Evolutionary conservation across 352 stramenopile genomes (phyloP), one percentile per base, ranked within the genome.

Genomic region (Globisporangium canariense): DNA sequence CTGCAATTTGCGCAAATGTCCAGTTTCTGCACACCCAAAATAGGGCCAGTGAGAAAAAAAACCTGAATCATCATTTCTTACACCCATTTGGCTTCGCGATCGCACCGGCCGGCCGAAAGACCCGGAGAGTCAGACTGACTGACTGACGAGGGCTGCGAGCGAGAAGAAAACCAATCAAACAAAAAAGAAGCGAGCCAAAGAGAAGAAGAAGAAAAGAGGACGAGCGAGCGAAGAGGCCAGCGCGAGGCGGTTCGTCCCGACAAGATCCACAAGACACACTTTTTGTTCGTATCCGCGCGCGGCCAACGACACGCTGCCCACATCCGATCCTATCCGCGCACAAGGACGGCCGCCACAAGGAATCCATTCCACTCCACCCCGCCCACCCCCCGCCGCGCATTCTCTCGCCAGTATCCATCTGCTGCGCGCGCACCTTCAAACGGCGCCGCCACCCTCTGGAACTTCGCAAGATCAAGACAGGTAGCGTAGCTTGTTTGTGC

Each of bases 1-100:
- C 47, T n/a, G 43, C 25, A 47, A 47, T 20, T 46, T 46, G 40
- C 16, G 40, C 16, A 47, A 47, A 9, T 58, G 50, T 1, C 13
- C 47, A 10, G 8, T 34, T 41, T 57, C 18, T 56, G 22, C 10
- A 64, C 14, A 54, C 58, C 47, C 61, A 45, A 10, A 9, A 22
- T 9, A 22, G 18, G 10, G 36, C 54, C 67, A 36, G 32, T 36
- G 32, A 36, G 32, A 36, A 36, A 36, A 65, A 57, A 62, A 73
- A 73, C 67, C 63, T 70, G 64, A 74, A 74, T 64, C 67, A 53
- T 25, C 40, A 41, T n/a, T 64, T 51, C 46, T 58, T 36, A 58
- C 58, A 50, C 50, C 58, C 58, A 62, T 51, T 61, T 61, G 55
- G 55, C 34, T 57, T 57, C 50, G 32, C 50, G 32, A 47, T 57